Conservation (phyloP, 768 basidiomycete species). For the Rhodotorula graminis region DNA sequence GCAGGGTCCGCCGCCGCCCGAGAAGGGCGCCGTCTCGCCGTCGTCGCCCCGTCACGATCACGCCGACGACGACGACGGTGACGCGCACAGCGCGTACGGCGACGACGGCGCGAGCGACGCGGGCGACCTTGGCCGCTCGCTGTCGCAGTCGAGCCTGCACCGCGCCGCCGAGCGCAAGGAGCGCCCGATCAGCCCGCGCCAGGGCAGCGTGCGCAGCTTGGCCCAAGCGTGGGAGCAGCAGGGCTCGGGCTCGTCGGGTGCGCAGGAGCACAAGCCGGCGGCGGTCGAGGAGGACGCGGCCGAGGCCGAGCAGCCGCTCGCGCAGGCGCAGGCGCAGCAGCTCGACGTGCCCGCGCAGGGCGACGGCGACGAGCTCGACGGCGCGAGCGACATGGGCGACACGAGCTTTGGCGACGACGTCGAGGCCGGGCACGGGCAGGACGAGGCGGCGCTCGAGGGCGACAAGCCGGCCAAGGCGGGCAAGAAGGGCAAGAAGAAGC, state of each 20-base stretch:
- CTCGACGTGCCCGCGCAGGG: too few relatives aligned
- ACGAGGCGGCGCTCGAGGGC: not conserved
- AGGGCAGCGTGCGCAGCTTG: conserved; percentile 4
- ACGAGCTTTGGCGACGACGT: not conserved
- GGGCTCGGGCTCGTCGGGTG: not conserved
- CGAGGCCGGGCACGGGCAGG: not conserved
- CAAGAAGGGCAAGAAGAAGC: conserved; percentile 30
- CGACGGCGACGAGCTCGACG: too few relatives aligned
- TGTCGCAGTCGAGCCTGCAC: not conserved
- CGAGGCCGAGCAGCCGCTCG: not conserved
- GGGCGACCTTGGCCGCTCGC: conserved; percentile 15
- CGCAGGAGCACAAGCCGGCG: not conserved
- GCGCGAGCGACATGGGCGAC: too few relatives aligned
- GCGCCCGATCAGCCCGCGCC: not conserved
- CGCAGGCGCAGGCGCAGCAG: not conserved
- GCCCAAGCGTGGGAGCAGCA: conserved; percentile 11
- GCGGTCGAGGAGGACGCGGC: too few relatives aligned
- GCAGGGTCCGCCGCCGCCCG: not conserved
- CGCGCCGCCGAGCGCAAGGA: not conserved
- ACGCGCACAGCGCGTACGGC: not conserved
- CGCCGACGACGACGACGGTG: not conserved
- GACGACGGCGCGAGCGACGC: conserved; percentile 3
- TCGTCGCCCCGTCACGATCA: not conserved
- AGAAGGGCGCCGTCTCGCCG: not conserved
- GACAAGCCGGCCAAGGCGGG: not conserved